A percentile compares a stretch with the other conserved stretches of the same genome.
phyloP scores from a whole-genome alignment of 2,329 filamentous ascomycete species.

The Penicillium sp. region DNA sequence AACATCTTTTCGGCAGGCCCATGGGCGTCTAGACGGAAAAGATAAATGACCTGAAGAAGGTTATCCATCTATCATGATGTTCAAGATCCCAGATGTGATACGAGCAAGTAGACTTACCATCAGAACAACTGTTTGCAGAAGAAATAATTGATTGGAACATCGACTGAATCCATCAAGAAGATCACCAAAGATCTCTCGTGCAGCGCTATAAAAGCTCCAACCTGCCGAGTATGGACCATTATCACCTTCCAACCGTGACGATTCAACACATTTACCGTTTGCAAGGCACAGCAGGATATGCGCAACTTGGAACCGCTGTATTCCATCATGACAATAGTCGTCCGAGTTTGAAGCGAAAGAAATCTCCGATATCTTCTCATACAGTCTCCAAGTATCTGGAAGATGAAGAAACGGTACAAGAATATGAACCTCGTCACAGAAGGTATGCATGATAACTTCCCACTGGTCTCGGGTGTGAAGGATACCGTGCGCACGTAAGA shows the following conservation, averaged over 20 bases:
- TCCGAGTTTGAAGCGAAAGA: background rate
- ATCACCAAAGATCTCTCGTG: constrained; percentile 25
- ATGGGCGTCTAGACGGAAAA: constrained; percentile 26
- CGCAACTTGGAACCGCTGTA: constrained; percentile 16
- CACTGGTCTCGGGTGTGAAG: constrained; percentile 14
- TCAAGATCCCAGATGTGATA: background rate
- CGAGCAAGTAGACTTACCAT: constrained; percentile 13
- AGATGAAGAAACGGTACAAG: constrained; percentile 30
- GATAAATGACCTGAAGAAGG: constrained; percentile 22
- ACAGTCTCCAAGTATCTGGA: constrained; percentile 18
- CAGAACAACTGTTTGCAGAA: constrained; percentile 21
- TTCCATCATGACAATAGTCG: background rate
- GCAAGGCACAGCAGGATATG: constrained; percentile 26
- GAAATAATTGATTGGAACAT: constrained; percentile 17
- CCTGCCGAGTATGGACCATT: constrained; percentile 27
- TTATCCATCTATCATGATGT: constrained; percentile 18
- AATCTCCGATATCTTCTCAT: constrained; percentile 16
- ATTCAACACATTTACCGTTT: constrained; percentile 28
- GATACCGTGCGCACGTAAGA: constrained; percentile 10
- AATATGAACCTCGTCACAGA: constrained; percentile 28
- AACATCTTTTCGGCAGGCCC: constrained; percentile 21
- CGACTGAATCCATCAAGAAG: constrained; percentile 17
- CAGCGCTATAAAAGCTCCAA: constrained; percentile 29
- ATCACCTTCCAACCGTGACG: constrained; percentile 13
- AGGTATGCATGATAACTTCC: constrained; percentile 19